Conservation (phyloP, 1,284 basidiomycete species). For the Pisolithus thermaeus region DNA sequence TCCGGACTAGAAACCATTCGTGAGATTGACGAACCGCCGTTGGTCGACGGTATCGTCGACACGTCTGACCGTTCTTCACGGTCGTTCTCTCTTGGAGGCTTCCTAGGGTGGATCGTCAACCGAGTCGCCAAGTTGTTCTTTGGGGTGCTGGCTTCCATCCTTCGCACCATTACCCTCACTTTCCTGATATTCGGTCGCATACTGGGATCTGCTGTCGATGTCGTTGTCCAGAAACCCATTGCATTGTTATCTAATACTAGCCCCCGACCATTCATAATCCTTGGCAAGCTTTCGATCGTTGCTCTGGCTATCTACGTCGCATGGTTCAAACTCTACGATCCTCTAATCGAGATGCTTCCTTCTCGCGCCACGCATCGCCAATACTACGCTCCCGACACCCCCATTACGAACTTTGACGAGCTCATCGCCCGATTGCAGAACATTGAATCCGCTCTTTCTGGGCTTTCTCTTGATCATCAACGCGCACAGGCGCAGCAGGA, state of each 20-base stretch:
- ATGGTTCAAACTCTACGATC: constrained; percentile 36
- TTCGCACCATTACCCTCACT: constrained; percentile 22
- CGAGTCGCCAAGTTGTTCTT: constrained; percentile 22
- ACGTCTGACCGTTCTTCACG: constrained; percentile 21
- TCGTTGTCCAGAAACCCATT: constrained; percentile 38
- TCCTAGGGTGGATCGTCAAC: constrained; percentile 43
- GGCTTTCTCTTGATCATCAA: constrained; percentile 50
- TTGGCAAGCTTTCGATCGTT: constrained; percentile 34
- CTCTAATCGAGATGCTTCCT: constrained; percentile 24
- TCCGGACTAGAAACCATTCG: constrained; percentile 52
- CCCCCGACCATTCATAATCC: constrained; percentile 22
- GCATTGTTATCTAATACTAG: constrained; percentile 31
- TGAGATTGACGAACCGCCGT: constrained; percentile 46
- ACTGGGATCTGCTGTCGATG: constrained; percentile 39
- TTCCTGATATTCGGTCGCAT: constrained; percentile 33
- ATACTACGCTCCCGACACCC: constrained; percentile 47
- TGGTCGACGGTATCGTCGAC: constrained; percentile 25
- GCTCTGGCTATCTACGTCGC: constrained; percentile 37
- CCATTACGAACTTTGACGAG: constrained; percentile 65
- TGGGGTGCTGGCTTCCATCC: constrained; percentile 37
- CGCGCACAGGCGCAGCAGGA: constrained; percentile 45
- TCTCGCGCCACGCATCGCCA: constrained; percentile 18
- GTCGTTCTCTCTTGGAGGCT: constrained; percentile 40
- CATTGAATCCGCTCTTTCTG: constrained; percentile 58
- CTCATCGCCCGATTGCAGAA: constrained; percentile 60